Evolutionary conservation across 176 grass and related monocot species (phyloP).

Genomic region (Tillandsia fasciculata): DNA sequence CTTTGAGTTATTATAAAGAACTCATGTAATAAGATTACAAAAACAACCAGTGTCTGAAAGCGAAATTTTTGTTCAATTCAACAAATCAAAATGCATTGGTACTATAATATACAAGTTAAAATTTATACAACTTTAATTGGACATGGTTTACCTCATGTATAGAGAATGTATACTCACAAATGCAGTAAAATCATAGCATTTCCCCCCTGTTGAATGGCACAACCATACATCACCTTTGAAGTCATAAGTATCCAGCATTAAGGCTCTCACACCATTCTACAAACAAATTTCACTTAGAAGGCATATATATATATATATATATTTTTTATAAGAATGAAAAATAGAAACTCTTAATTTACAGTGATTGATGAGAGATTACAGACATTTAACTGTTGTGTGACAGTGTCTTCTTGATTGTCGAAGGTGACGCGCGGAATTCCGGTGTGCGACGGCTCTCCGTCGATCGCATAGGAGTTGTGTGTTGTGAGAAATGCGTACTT

Average conservation of each 20-base stretch:
- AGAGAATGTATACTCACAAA: slow-evolving; percentile 56
- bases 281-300: slow-evolving; percentile 5
- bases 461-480: slow-evolving; percentile 75
- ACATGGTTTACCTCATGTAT: background rate
- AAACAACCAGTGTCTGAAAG: too few relatives aligned
- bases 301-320: too few relatives aligned
- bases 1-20: background rate
- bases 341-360: background rate
- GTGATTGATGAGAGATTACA: background rate
- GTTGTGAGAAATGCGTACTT: slow-evolving; percentile 95
- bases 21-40: too few relatives aligned
- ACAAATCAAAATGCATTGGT: too few relatives aligned
- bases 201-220: slow-evolving; percentile 71
- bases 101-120: too few relatives aligned
- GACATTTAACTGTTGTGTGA: slow-evolving; percentile 82
- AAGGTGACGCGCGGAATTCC: slow-evolving; percentile 78
- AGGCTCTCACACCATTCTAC: slow-evolving; percentile 70
- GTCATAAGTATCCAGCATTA: slow-evolving; percentile 93
- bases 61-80: too few relatives aligned
- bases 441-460: slow-evolving; percentile 80
- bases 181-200: slow-evolving; percentile 79
- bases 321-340: slow-evolving; percentile 2
- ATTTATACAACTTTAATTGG: too few relatives aligned
- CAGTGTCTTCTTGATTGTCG: slow-evolving; percentile 72
- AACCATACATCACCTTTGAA: slow-evolving; percentile 81